A percentile compares a stretch with the other conserved stretches of the same genome.
Conservation (phyloP, 1,284 basidiomycete species). For the Trametes hirsuta region DNA sequence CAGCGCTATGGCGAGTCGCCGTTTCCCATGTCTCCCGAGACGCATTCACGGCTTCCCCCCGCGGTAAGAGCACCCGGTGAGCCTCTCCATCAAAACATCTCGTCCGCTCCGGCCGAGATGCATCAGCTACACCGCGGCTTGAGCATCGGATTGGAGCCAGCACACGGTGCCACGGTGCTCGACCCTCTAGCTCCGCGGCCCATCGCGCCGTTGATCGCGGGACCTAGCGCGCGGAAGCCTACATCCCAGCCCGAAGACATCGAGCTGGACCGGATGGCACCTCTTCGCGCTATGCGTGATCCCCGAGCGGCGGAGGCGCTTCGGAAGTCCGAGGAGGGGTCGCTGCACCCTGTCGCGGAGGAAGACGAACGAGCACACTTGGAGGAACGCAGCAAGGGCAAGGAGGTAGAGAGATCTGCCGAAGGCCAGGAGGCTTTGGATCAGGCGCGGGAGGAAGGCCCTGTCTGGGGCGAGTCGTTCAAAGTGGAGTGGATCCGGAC, state of each 20-base stretch:
- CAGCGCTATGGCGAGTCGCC: conserved; percentile 46
- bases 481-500: conserved; percentile 85
- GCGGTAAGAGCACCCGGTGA: background rate
- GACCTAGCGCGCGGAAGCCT: conserved; percentile 4
- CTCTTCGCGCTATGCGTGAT: conserved; percentile 42
- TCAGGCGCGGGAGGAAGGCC: conserved; percentile 36
- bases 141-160: conserved; percentile 25
- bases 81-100: conserved; percentile 23
- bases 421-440: background rate
- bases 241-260: conserved; percentile 33
- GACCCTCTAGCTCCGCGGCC: conserved; percentile 37
- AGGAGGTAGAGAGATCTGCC: conserved; percentile 10
- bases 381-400: conserved; percentile 8
- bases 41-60: background rate
- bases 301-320: conserved; percentile 12
- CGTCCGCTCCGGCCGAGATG: conserved; percentile 59
- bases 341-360: conserved; percentile 28
- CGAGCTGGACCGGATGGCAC: conserved; percentile 47
- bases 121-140: conserved; percentile 42
- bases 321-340: conserved; percentile 12
- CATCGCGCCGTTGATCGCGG: conserved; percentile 12
- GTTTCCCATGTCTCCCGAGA: conserved; percentile 24
- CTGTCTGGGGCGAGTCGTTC: conserved; percentile 77
- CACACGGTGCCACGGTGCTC: conserved; percentile 33
- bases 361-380: conserved; percentile 26